Evolutionary conservation across 2,329 filamentous ascomycete genomes (phyloP).

Genomic region (Paecilomyces niveus): DNA sequence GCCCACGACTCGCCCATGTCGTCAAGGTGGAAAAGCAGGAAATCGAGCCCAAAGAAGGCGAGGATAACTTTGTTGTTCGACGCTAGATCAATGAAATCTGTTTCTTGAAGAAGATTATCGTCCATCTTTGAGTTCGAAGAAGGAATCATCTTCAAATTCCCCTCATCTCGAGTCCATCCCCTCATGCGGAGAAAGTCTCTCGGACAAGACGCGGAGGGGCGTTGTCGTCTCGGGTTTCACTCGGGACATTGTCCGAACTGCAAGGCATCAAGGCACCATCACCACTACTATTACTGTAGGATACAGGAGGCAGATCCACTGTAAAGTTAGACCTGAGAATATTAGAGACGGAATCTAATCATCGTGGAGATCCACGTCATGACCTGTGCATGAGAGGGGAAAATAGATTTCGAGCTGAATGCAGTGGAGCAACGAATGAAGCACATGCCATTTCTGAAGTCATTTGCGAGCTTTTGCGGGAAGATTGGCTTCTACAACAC

Average conservation of each 20-base stretch:
- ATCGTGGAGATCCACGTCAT: not conserved
- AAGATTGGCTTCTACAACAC: not conserved
- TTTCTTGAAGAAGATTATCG: not conserved
- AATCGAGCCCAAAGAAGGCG: conserved; percentile 58
- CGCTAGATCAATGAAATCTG: conserved; percentile 4
- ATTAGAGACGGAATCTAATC: not conserved
- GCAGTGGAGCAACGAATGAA: not conserved
- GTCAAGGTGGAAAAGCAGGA: conserved; percentile 65
- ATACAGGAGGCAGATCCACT: not conserved
- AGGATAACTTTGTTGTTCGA: conserved; percentile 56
- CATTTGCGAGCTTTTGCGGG: not conserved
- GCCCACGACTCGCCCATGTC: conserved; percentile 66
- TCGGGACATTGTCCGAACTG: not conserved
- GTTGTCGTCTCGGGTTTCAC: not conserved
- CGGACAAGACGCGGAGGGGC: not conserved
- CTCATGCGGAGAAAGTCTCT: not conserved
- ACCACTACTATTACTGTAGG: not conserved
- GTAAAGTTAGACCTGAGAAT: not conserved
- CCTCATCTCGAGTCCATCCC: not conserved
- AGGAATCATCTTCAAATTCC: not conserved
- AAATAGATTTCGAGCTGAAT: not conserved
- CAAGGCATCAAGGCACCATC: not conserved
- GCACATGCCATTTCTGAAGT: not conserved
- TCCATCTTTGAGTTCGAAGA: not conserved
- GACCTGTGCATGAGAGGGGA: not conserved